Percentiles rank a stretch among this genome's conserved stretches.
phyloP scores from a whole-genome alignment of 192 early-diverging fungal species.

The Backusella sp. region DNA sequence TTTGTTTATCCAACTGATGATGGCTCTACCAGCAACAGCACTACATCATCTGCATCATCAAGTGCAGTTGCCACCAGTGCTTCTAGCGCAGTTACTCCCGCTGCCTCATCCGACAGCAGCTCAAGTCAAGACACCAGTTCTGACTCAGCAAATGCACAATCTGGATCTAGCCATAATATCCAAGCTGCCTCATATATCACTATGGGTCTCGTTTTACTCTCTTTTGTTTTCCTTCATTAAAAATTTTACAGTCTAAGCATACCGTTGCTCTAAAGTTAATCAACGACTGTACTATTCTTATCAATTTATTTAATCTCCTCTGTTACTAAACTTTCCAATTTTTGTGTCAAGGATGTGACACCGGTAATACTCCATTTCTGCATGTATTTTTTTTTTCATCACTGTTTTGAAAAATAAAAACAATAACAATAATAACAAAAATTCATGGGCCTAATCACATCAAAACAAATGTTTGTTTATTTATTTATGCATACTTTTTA shows the following conservation, averaged over 20 bases:
- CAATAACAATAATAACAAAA: not conserved
- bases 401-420: not conserved
- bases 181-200: not conserved
- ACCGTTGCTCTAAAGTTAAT: not conserved
- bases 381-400: not conserved
- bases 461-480: not conserved
- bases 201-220: not conserved
- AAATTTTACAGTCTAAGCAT: not conserved
- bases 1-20: slow-evolving; percentile 29
- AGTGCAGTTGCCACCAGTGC: not conserved
- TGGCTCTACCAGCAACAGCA: not conserved
- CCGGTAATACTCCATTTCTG: not conserved
- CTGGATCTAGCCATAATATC: not conserved
- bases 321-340: not conserved
- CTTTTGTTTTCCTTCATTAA: not conserved
- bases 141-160: not conserved
- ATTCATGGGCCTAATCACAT: not conserved
- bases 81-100: not conserved
- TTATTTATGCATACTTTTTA: not conserved
- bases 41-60: not conserved
- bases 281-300: not conserved
- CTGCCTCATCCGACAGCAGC: not conserved
- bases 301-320: slow-evolving; percentile 3
- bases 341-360: not conserved
- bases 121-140: not conserved